A percentile compares a stretch with the other conserved stretches of the same genome.
phyloP scores from a whole-genome alignment of 257 asterid species.

The Solanum tarapatanum region DNA sequence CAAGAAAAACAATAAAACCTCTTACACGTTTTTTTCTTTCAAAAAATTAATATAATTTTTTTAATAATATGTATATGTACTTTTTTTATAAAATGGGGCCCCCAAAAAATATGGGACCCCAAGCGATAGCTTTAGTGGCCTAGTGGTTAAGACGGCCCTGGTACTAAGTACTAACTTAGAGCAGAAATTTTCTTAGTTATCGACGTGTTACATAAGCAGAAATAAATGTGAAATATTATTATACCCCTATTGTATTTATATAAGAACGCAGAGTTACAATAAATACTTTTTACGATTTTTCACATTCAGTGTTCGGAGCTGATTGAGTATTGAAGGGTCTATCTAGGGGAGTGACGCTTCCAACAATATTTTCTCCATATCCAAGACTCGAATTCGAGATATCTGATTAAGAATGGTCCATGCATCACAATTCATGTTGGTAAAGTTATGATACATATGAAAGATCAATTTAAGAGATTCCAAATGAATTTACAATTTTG shows the following conservation, averaged over 20 bases:
- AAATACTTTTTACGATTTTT: too few species aligned
- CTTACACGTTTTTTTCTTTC: too few species aligned
- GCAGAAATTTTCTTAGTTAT: not conserved
- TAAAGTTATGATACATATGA: not conserved
- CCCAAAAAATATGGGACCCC: too few species aligned
- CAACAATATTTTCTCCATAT: too few species aligned
- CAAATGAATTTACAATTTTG: not conserved
- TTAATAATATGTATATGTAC: too few species aligned
- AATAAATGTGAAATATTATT: not conserved
- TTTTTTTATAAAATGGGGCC: too few species aligned
- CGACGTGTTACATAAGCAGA: not conserved
- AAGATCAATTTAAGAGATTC: not conserved
- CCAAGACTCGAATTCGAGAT: too few species aligned
- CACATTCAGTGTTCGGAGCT: too few species aligned
- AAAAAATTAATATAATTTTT: too few species aligned
- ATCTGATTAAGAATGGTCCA: rapidly evolving
- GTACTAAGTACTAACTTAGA: not conserved
- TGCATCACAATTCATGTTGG: rapidly evolving
- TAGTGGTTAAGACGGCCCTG: too few species aligned
- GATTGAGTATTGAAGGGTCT: rapidly evolving
- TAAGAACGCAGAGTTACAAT: not conserved
- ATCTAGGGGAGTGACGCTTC: rapidly evolving
- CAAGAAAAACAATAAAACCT: too few species aligned
- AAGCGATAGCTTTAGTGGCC: too few species aligned
- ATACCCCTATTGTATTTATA: not conserved